Evolutionary conservation across 116 monocot species (phyloP), one percentile per base, ranked within the genome.

Genomic region (Dioscorea cayenensis): DNA sequence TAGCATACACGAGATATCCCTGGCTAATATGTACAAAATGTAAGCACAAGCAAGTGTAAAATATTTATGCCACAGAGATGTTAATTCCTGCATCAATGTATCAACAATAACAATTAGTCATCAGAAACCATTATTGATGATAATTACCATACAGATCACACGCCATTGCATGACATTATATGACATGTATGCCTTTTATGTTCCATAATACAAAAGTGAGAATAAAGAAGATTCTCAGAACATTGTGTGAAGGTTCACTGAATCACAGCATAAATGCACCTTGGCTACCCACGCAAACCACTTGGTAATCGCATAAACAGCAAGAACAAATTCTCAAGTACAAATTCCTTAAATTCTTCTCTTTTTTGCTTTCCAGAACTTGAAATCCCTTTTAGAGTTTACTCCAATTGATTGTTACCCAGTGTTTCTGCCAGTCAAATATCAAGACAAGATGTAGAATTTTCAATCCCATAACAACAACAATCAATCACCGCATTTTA

Each of bases 401-500:
- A 43, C 8, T 6, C 43, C 12, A 43, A 43, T 43, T 43, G 43
- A 43, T 43, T 43, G 55, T 55, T 55, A n/a, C n/a, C 55, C 55
- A n/a, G 55, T 55, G 16, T 18, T 55, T 51, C 2, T 11, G 3
- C 55, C 17, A 22, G 23, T 0, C 8, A 3, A 21, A 11, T 63
- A 22, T 77, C 81, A 49, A 81, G 89, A 75, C 89, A 89, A 76
- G 86, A 91, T 28, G 75, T 77, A 23, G 66, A 55, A 22, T 74
- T 80, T 6, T 73, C 78, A 10, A 11, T 12, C 18, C 82, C 89
- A 62, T 83, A 82, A 73, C 86, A 89, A 36, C 88, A 88, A 60
- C 79, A 69, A 12, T 21, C 77, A 27, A 59, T 51, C 7, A 17
- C 17, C 2, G 17, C 51, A 51, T 51, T 51, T 51, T 32, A 2